Percentiles rank a stretch among this genome's conserved stretches.
Conservation (phyloP, 2,329 filamentous ascomycete genomes). For the Blastomyces emzantsi region DNA sequence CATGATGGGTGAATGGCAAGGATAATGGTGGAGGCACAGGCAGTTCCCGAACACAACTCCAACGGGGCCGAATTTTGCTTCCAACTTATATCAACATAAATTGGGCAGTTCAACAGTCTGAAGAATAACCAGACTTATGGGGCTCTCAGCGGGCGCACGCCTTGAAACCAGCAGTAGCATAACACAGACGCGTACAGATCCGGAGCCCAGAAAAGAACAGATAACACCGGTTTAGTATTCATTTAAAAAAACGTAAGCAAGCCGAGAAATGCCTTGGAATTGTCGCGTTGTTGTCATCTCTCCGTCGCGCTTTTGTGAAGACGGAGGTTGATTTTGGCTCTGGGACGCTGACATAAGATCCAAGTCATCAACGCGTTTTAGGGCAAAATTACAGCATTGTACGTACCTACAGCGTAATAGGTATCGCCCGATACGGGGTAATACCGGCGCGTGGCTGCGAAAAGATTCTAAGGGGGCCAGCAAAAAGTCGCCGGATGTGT, state of each 20-base stretch:
- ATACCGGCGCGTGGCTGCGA: conserved; percentile 1
- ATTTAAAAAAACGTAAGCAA: neutral
- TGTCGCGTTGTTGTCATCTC: neutral
- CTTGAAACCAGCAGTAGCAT: neutral
- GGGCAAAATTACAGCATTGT: conserved; percentile 2
- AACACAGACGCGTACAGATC: neutral
- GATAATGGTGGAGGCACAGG: neutral
- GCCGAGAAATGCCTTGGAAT: neutral
- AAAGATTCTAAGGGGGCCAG: neutral
- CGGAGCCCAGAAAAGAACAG: neutral
- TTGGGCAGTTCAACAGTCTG: neutral
- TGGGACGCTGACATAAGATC: neutral
- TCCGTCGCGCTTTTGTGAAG: neutral
- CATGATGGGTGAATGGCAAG: conserved; percentile 41
- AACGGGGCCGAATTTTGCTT: neutral
- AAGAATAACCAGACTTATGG: neutral
- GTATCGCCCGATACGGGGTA: neutral
- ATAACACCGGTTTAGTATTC: neutral
- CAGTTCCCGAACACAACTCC: neutral
- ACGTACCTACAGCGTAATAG: no score
- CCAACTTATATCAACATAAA: neutral
- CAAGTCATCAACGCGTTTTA: conserved; percentile 5
- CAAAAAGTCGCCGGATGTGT: neutral
- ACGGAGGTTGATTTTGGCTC: neutral
- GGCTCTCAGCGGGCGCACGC: neutral